phyloP scores from a whole-genome alignment of 352 stramenopile genomes.

The Globisporangium okanoganense region DNA sequence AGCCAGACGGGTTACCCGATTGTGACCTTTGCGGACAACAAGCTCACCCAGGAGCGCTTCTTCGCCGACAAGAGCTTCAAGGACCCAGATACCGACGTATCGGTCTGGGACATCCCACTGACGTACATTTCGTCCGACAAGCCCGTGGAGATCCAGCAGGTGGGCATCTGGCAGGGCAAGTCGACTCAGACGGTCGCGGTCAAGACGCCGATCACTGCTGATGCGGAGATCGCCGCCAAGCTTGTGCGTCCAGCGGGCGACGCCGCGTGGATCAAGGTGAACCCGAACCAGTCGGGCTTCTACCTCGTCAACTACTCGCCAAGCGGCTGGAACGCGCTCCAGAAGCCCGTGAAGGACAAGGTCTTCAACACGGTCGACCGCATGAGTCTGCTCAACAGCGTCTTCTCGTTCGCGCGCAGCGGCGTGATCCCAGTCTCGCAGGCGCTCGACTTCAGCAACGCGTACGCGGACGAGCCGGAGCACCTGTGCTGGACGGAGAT shows the following conservation, averaged over 20 bases:
- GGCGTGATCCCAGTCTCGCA: slow-evolving; percentile 48
- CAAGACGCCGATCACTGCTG: slow-evolving; percentile 3
- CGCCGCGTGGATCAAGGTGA: slow-evolving; percentile 93
- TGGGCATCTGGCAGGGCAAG: slow-evolving; percentile 56
- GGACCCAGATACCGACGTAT: slow-evolving; percentile 36
- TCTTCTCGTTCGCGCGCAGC: slow-evolving; percentile 88
- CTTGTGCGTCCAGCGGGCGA: slow-evolving; percentile 15
- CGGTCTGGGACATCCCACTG: slow-evolving; percentile 85
- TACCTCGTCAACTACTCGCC: slow-evolving; percentile 93
- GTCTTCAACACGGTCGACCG: slow-evolving; percentile 83
- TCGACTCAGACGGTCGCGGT: background rate
- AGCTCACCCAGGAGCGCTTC: slow-evolving; percentile 92
- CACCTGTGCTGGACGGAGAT: slow-evolving; percentile 81
- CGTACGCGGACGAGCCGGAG: slow-evolving; percentile 58
- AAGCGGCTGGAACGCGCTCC: slow-evolving; percentile 82
- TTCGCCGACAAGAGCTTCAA: slow-evolving; percentile 85
- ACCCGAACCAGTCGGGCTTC: slow-evolving; percentile 93
- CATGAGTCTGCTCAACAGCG: slow-evolving; percentile 91
- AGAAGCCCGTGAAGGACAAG: slow-evolving; percentile 50
- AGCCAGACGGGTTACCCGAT: slow-evolving; percentile 94
- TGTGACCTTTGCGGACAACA: slow-evolving; percentile 65
- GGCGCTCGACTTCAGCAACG: slow-evolving; percentile 63
- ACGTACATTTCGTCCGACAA: slow-evolving; percentile 54
- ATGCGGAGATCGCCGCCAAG: slow-evolving; percentile 12
- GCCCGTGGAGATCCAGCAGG: slow-evolving; percentile 39